Evolutionary conservation across 352 stramenopile species (phyloP), one percentile per base, ranked within the genome.

Genomic region (Globisporangium radiosum): DNA sequence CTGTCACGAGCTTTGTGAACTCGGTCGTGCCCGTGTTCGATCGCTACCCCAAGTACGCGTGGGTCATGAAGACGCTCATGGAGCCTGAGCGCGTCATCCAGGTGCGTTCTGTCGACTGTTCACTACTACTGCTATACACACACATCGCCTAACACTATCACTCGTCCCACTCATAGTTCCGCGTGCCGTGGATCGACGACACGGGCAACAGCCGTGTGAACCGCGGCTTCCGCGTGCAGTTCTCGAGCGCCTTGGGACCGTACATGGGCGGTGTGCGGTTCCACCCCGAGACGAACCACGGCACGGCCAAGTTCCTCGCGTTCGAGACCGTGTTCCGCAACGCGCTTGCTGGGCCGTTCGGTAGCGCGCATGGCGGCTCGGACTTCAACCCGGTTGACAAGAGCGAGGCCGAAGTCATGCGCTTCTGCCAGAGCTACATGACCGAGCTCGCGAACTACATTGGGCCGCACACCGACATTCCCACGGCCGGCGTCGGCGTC

Each of bases 361-460:
- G 82, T 36, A 79, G 71, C 15, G 85, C 85, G 11, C 92, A 96
- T 68, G 92, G 93, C 61, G 94, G 93, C 54, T 95, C 91, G 40
- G 96, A 99, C 70, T 99, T 99, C 64, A 98, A 99, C 73, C 96
- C 96, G 7, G 79, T 96, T 60, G 92, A 98, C 75, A 99, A 99
- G 76, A 97, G 80, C 55, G 96, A 99, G 71, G 84, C 89, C 33
- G 97, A 99, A 68, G 95, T 99, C 64, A 97, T 99, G 81, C 85
- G 95, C 52, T 99, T 99, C 72, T 99, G 96, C 66, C 95, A 99
- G 77, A 95, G 80, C 47, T 99, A 97, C 76, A 98, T 99, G 94
- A 98, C 94, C 2, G 96, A 99, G 70, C 74, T 99, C 53, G 85
- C 89, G 62, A 98, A 99, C 69, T 99, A 99, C 81, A 97, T 99